These are phyloP conservation scores for Licmophora abbreviata DNA, from an alignment of 108 stramenopile genomes.

Conservation along the genomic window DNA sequence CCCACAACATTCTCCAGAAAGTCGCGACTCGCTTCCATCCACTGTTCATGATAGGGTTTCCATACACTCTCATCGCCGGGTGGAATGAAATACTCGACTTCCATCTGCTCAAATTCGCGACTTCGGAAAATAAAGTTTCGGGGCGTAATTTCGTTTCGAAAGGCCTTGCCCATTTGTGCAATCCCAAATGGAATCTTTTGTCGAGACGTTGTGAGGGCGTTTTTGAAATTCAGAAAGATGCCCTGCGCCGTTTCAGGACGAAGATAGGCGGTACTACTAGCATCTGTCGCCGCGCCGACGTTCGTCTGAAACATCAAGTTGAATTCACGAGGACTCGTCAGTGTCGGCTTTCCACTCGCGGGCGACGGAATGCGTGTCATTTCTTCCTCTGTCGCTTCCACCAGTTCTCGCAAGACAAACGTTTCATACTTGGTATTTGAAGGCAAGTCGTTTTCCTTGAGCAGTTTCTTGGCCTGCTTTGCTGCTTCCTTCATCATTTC, in stretches of 20 bases:
- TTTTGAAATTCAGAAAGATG: constrained; percentile 95
- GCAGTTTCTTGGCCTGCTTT: constrained; percentile 48
- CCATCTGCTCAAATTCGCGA: constrained; percentile 99
- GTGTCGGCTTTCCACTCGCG: constrained; percentile 76
- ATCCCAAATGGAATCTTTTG: constrained; percentile 92
- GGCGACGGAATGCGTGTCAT: constrained; percentile 84
- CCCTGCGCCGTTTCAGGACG: constrained; percentile 99
- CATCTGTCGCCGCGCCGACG: constrained; percentile 88
- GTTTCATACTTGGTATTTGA: constrained; percentile 22
- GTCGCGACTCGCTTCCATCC: constrained; percentile 69
- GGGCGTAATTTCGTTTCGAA: constrained; percentile 97
- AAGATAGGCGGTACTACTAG: constrained; percentile 77
- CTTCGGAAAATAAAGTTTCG: constrained; percentile 94
- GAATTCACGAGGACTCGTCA: constrained; percentile 92
- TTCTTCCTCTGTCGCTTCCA: constrained; percentile 71
- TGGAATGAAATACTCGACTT: constrained; percentile 91
- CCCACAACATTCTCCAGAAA: constrained; percentile 79
- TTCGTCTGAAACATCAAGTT: constrained; percentile 97
- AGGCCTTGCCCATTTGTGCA: constrained; percentile 97
- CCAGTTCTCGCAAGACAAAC: constrained; percentile 70
- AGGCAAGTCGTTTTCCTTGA: constrained; percentile 42
- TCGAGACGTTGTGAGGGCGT: constrained; percentile 69
- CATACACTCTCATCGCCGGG: constrained; percentile 86
- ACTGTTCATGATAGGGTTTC: constrained; percentile 68
- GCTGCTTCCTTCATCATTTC: constrained; percentile 81